Evolutionary conservation across 2,329 filamentous ascomycete species (phyloP).

Genomic region (Whalleya microplaca): DNA sequence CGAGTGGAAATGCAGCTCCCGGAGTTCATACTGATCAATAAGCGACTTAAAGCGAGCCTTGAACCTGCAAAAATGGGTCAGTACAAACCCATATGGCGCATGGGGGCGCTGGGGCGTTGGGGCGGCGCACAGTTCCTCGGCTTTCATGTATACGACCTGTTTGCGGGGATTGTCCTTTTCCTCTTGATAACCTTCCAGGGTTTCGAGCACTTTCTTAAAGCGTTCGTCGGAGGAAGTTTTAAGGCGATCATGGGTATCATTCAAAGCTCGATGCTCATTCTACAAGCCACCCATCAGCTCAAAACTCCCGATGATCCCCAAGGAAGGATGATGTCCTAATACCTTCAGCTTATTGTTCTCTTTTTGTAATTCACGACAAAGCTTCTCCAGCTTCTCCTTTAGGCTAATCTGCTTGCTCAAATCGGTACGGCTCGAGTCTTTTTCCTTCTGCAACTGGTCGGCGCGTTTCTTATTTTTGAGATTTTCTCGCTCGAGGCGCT

Average conservation of each 20-base stretch:
- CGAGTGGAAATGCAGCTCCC: slow-evolving; percentile 91
- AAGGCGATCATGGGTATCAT: slow-evolving; percentile 82
- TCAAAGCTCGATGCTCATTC: slow-evolving; percentile 92
- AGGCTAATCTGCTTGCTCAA: slow-evolving; percentile 86
- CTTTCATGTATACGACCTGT: slow-evolving; percentile 80
- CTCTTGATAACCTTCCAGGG: slow-evolving; percentile 86
- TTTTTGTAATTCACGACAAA: slow-evolving; percentile 90
- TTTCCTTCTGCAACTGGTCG: slow-evolving; percentile 94
- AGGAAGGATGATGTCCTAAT: slow-evolving; percentile 33
- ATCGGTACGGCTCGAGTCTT: slow-evolving; percentile 86
- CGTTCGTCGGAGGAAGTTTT: slow-evolving; percentile 84
- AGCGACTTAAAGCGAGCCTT: slow-evolving; percentile 91
- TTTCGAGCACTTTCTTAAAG: slow-evolving; percentile 77
- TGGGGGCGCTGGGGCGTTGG: not conserved
- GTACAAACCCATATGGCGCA: slow-evolving; percentile 12
- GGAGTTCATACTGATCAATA: slow-evolving; percentile 94
- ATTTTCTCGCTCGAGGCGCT: slow-evolving; percentile 90
- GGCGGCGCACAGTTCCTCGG: slow-evolving; percentile 81
- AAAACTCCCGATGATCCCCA: slow-evolving; percentile 1
- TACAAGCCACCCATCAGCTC: slow-evolving; percentile 41
- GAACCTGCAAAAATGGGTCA: slow-evolving; percentile 58
- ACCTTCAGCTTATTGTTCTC: slow-evolving; percentile 99
- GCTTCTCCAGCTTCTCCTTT: slow-evolving; percentile 95
- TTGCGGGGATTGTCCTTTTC: slow-evolving; percentile 83
- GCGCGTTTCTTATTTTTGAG: slow-evolving; percentile 94